Evolutionary conservation across 2,329 filamentous ascomycete genomes (phyloP), one percentile per base, ranked within the genome.

Genomic region (Xylariaceae sp.): DNA sequence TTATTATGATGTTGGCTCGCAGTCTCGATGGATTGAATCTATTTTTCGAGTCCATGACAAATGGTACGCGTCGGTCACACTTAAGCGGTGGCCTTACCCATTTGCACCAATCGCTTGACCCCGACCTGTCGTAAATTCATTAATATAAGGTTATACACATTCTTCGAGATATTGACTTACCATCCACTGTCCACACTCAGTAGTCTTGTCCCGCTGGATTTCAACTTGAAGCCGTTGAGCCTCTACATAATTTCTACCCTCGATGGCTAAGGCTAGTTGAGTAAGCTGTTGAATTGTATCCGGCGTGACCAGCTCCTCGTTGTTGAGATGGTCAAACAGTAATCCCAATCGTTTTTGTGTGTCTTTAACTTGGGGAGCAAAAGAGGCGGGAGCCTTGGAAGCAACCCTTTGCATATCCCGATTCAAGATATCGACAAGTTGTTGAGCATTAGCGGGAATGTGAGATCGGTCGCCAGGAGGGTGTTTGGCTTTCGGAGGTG

Each of bases 291-390:
- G 74, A 40, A 91, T 79, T 1, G 86, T 96, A 59, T 87, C 84
- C 2, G 86, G 80, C 70, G 86, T 87, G 44, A 97, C 75, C 33
- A 96, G 74, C 61, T 97, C 91, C 61, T 91, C 86, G 55, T 97
- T 97, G 76, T 97, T 98, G 37, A 98, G 75, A 66, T 96, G 90
- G 63, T 98, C 92, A 64, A 96, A 97, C n/a, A 98, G 74, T 40
- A 96, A 83, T 59, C 87, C 88, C 48, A 98, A 77, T 22, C 93
- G 83, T 70, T 95, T 95, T 65, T 95, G 88, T 2, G 91, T 93
- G 64, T 97, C 93, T 59, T 89, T 87, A 17, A 98, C 90, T 64
- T 97, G 91, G 12, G 83, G 78, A 52, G 88, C 85, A 70, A 93
- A 96, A 14, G 85, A 83, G n/a, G 85, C 74, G 16, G 93, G 93